These are phyloP conservation scores for Ilex asprella DNA, from an alignment of 257 asterid genomes.

Conservation along the genomic window DNA sequence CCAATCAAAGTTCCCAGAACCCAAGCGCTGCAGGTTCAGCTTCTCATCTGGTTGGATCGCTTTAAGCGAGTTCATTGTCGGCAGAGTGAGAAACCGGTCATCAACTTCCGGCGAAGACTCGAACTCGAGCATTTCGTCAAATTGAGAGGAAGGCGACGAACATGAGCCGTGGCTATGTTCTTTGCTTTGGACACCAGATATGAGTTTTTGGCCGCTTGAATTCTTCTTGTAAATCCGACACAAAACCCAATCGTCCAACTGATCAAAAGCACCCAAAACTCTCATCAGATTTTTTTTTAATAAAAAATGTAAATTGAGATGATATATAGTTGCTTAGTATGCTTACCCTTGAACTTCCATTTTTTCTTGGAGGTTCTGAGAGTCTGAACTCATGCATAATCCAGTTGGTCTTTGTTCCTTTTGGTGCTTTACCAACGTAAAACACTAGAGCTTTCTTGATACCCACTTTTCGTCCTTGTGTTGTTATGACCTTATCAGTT, in stretches of 20 bases:
- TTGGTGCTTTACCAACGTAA: constrained; percentile 85
- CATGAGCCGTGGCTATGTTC: constrained; percentile 57
- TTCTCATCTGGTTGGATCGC: constrained; percentile 25
- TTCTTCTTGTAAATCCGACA: constrained; percentile 73
- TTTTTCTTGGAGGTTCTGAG: constrained; percentile 36
- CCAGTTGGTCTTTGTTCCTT: constrained; percentile 88
- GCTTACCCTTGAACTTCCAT: constrained; percentile 45
- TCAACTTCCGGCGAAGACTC: constrained; percentile 59
- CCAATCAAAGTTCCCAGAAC: constrained; percentile 70
- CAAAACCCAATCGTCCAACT: constrained; percentile 87
- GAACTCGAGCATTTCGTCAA: constrained; percentile 59
- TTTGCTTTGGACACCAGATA: constrained; percentile 24
- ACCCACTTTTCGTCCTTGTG: constrained; percentile 76
- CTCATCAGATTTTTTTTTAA: too few species aligned
- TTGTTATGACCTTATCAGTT: constrained; percentile 54
- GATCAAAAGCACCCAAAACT: not conserved
- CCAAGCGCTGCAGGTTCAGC: constrained; percentile 39
- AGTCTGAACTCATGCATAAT: constrained; percentile 87
- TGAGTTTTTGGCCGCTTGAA: constrained; percentile 30
- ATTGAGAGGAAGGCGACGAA: constrained; percentile 57
- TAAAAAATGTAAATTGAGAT: too few species aligned
- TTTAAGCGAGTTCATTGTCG: constrained; percentile 31
- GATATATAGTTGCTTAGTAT: too few species aligned
- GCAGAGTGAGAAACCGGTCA: constrained; percentile 35
- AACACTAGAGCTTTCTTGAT: constrained; percentile 85